phyloP scores from a whole-genome alignment of 106 monocot species.

The Apostasia shenzhenica region DNA sequence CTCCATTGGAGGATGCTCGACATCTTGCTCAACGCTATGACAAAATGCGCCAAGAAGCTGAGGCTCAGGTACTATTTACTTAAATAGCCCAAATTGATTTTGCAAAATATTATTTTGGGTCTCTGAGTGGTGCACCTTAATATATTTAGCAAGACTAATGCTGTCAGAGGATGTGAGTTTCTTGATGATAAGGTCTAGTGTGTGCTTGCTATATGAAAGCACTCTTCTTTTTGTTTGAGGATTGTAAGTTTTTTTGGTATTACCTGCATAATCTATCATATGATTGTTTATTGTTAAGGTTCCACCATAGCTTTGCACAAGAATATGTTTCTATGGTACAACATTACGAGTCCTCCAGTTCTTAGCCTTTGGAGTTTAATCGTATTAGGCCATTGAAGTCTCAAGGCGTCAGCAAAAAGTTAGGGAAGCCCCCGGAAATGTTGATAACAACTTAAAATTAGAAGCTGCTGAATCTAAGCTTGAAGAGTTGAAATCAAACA shows the following conservation, averaged over 20 bases:
- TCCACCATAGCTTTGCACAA: too few relatives aligned
- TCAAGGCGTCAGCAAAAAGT: constrained; percentile 77
- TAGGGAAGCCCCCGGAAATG: constrained; percentile 65
- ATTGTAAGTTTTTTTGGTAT: too few relatives aligned
- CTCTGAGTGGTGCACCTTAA: too few relatives aligned
- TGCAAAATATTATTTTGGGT: not conserved
- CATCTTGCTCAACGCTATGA: constrained; percentile 94
- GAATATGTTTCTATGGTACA: too few relatives aligned
- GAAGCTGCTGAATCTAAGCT: constrained; percentile 86
- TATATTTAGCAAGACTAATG: too few relatives aligned
- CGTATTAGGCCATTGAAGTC: constrained; percentile 76
- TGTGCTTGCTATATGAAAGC: too few relatives aligned
- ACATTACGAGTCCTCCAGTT: too few relatives aligned
- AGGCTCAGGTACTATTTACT: constrained; percentile 65
- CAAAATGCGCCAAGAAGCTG: constrained; percentile 86
- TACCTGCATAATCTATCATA: too few relatives aligned
- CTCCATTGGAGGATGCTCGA: constrained; percentile 93
- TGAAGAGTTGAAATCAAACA: constrained; percentile 80
- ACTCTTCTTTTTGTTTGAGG: too few relatives aligned
- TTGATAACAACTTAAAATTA: constrained; percentile 63
- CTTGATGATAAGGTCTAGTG: too few relatives aligned
- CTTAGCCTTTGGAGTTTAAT: not conserved
- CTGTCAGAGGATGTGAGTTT: too few relatives aligned
- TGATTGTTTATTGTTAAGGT: too few relatives aligned
- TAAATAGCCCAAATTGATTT: not conserved